Conservation (phyloP, 2,329 filamentous ascomycete genomes). For the Penicillium olsonii region DNA sequence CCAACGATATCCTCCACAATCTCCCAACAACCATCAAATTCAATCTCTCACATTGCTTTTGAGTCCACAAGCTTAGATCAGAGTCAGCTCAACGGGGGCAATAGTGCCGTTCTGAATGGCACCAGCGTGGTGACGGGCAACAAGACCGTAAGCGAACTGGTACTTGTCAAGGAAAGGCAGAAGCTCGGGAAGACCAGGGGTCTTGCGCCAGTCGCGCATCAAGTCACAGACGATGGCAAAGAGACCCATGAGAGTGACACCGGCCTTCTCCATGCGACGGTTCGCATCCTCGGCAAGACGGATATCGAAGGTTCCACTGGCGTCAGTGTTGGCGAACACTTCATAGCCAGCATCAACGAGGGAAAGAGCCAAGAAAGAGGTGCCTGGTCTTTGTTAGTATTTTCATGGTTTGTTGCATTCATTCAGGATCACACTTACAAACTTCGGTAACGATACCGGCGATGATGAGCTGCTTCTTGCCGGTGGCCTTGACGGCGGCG, state of each 20-base stretch:
- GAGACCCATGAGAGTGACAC: conserved; percentile 56
- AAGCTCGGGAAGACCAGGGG: conserved; percentile 56
- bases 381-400: conserved; percentile 46
- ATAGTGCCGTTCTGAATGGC: conserved; percentile 63
- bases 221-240: conserved; percentile 68
- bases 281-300: conserved; percentile 58
- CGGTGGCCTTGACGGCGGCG: conserved; percentile 63
- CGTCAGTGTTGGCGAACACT: conserved; percentile 46
- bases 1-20: neutral
- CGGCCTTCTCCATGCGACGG: conserved; percentile 65
- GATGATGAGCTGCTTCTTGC: conserved; percentile 70
- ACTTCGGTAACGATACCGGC: conserved; percentile 74
- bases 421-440: conserved; percentile 54
- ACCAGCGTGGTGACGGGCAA: conserved; percentile 63
- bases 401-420: neutral
- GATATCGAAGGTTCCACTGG: conserved; percentile 38
- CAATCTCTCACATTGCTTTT: neutral
- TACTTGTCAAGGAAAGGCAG: conserved; percentile 63
- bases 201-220: conserved; percentile 69
- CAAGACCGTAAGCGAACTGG: conserved; percentile 62
- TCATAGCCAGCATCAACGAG: conserved; percentile 70
- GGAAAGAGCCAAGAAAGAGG: conserved; percentile 71
- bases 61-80: conserved; percentile 8
- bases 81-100: conserved; percentile 52
- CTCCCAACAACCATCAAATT: too few species aligned